A percentile compares a stretch with the other conserved stretches of the same genome.
Evolutionary conservation across 441 rosid species (phyloP).

Genomic region (Viola pubescens): DNA sequence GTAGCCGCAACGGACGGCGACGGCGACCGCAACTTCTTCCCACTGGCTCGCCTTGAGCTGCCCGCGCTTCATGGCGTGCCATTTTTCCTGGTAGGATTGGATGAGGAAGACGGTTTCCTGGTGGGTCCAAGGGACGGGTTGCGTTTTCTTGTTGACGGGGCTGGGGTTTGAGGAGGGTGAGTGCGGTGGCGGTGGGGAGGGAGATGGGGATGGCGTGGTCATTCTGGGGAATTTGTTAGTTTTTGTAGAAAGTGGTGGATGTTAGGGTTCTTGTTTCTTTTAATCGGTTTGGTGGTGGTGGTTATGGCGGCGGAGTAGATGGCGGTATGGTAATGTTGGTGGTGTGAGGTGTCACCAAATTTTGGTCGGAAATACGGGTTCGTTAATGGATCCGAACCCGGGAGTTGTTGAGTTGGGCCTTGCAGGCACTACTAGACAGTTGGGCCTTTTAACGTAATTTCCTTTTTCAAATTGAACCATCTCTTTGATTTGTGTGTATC

Average conservation of each 20-base stretch:
- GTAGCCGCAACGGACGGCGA: slow-evolving; percentile 45
- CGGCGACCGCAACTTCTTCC: slow-evolving; percentile 76
- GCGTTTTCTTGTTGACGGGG: slow-evolving; percentile 41
- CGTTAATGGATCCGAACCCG: slow-evolving; percentile 3
- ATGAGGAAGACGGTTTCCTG: slow-evolving; percentile 69
- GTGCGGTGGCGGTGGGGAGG: slow-evolving; percentile 27
- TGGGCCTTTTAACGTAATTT: no score
- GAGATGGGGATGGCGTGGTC: slow-evolving; percentile 17
- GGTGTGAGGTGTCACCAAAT: not conserved
- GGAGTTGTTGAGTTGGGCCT: no score
- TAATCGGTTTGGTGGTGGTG: not conserved
- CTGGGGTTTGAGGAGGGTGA: slow-evolving; percentile 20
- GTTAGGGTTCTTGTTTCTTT: not conserved
- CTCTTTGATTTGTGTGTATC: no score
- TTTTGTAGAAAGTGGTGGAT: not conserved
- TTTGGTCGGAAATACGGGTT: not conserved
- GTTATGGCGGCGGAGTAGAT: not conserved
- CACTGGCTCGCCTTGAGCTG: slow-evolving; percentile 75
- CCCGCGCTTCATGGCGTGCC: slow-evolving; percentile 68
- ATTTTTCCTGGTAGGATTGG: slow-evolving; percentile 65
- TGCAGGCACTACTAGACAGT: no score
- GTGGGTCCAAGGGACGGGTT: slow-evolving; percentile 79
- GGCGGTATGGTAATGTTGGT: slow-evolving; percentile 5
- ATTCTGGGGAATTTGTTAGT: not conserved
- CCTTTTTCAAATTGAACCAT: no score